Base-by-base conservation (phyloP, 1,284 basidiomycete genomes). In the Stygiomarasmius scandens region DNA sequence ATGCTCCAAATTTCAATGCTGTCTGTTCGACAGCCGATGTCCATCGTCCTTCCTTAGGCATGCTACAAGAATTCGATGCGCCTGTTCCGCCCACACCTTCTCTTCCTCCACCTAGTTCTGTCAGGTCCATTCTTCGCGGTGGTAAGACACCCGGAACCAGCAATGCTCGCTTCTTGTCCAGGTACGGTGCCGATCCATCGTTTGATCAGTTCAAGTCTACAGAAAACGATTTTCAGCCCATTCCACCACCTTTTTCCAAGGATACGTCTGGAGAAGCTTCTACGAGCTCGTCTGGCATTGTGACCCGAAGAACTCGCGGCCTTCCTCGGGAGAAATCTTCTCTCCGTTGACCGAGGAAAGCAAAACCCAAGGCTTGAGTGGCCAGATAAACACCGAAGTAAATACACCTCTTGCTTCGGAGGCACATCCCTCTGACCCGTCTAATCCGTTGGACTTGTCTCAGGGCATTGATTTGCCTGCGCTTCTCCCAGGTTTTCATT, bases 141-240 rank as follows among this genome's bases (percentile, higher is more conserved):
- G 80, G 78, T 8, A 85, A 85, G 52, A 88, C 88, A 0, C 88
- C 88, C n/a, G 85, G 83, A 2, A 86, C 86, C 3, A 85, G 86
- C 66, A 89, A 83, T 63, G 88, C 89, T 23, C 85, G 87, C 8
- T 90, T 89, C 73, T 88, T 87, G 69, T 81, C 85, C n/a, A 77
- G 83, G 23, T 82, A 89, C 58, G 84, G 80, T 69, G 84, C 80
- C 19, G 82, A 86, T 61, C 87, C 79, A 52, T 85, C 86, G 10
- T 83, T 89, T 46, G 72, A 77, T 22, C 29, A 32, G 12, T 32
- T 12, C 29, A 5, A 32, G 29, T 87, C 86, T n/a, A 69, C 74
- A 38, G 77, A 78, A 22, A 71, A 71, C 47, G 80, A 82, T 27
- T 69, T 64, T 48, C 67, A 69, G 29, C 61, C 67, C 16, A 55